Conservation (phyloP, 1,284 basidiomycete species). For the Malassezia pachydermatis region DNA sequence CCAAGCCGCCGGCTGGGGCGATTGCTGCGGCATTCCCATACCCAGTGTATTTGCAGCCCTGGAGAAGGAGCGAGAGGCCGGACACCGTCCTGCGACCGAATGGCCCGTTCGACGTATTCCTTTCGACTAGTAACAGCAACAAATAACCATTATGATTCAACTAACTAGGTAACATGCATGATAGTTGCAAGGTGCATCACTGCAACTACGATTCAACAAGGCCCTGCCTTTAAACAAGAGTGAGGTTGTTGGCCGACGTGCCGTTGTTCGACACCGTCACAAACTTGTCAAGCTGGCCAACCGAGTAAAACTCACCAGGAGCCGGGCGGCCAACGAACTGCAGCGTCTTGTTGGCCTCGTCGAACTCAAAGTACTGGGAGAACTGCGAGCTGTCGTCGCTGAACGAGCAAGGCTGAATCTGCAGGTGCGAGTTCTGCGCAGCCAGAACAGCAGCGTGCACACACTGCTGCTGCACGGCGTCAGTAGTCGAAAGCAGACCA, state of each 20-base stretch:
- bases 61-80: constrained; percentile 22
- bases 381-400: constrained; percentile 17
- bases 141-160: neutral
- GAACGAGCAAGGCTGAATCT: constrained; percentile 3
- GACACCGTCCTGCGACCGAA: neutral
- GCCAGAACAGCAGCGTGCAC: neutral
- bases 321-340: constrained; percentile 1
- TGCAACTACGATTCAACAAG: neutral
- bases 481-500: constrained; percentile 5
- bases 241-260: neutral
- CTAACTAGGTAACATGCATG: neutral
- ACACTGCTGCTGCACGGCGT: constrained; percentile 3
- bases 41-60: constrained; percentile 51
- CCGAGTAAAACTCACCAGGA: constrained; percentile 1
- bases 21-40: constrained; percentile 55
- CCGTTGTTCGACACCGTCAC: constrained; percentile 8
- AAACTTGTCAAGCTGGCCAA: constrained; percentile 2
- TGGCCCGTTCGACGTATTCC: constrained; percentile 8
- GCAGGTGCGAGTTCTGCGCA: constrained; percentile 3
- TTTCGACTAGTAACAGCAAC: constrained; percentile 12
- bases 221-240: neutral
- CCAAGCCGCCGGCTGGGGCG: constrained; percentile 61
- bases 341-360: constrained; percentile 1
- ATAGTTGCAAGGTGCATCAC: neutral
- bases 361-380: constrained; percentile 11